Evolutionary conservation across 352 stramenopile species (phyloP), one percentile per base, ranked within the genome.

Genomic region (Phytophthora agathidicida): DNA sequence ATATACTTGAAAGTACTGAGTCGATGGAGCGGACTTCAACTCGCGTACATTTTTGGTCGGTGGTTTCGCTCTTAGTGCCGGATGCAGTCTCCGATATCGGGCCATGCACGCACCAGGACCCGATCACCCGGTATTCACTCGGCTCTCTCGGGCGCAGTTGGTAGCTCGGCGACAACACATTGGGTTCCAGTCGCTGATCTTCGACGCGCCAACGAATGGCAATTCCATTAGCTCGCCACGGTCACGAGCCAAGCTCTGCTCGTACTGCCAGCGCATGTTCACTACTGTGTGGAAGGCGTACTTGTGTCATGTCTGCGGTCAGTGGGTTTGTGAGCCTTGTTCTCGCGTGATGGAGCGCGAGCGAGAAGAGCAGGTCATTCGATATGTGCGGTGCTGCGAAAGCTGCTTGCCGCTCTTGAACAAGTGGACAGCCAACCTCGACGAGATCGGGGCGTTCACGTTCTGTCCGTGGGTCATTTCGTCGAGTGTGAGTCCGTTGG

Each of bases 51-150:
- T 58, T 64, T 64, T 63, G 54, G 54, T 16, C 48, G 48, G 47
- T 14, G 31, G 47, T 65, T 60, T 53, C 48, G 38, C 24, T 65
- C n/a, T 38, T 24, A 2, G 5, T 1, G 23, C 4, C 24, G 19
- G n/a, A 31, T 46, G 24, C 54, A 55, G 28, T 48, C 35, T 49
- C 35, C 39, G 32, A 53, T 23, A 57, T 49, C 30, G 19, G n/a
- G 39, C 16, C 27, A 71, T 71, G 54, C 58, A 49, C 51, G 35
- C 59, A 16, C 54, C 50, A 44, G 51, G 44, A 30, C 35, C 38
- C 19, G 77, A 88, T 17, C 75, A 88, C 47, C 55, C 69, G 4
- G 56, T 85, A 13, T 85, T 84, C 70, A 81, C 75, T 51, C 75
- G 75, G 3, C 64, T 84, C 23, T 75, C 75, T 20, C 66, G 72